Evolutionary conservation across 225 moss, liverwort and hornwort genomes (phyloP).

Genomic region (Polytrichum formosum): DNA sequence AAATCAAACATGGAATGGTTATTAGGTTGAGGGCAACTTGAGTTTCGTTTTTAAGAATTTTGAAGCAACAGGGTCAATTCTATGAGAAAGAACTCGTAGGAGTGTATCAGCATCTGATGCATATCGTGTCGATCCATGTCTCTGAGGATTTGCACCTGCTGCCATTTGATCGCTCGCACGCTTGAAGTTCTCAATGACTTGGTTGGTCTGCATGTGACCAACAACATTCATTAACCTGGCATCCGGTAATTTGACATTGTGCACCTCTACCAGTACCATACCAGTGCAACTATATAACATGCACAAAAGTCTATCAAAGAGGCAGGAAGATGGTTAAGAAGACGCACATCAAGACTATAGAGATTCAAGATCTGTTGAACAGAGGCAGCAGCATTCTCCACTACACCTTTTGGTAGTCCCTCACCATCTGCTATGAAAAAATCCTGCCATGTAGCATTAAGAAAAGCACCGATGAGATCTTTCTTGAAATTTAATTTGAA

Average conservation of each 20-base stretch:
- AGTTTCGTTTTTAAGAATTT: slow-evolving; percentile 95
- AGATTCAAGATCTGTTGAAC: slow-evolving; percentile 87
- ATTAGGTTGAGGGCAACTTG: slow-evolving; percentile 84
- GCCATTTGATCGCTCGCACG: slow-evolving; percentile 92
- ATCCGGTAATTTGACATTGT: not conserved
- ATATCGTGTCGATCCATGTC: slow-evolving; percentile 63
- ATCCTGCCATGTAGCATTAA: slow-evolving; percentile 42
- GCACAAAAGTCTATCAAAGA: too few species aligned
- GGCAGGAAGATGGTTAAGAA: not conserved
- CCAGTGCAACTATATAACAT: too few species aligned
- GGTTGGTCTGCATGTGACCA: slow-evolving; percentile 50
- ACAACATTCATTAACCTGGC: not conserved
- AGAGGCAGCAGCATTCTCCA: slow-evolving; percentile 72
- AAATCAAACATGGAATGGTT: slow-evolving; percentile 9
- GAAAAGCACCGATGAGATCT: slow-evolving; percentile 1
- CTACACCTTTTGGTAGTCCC: slow-evolving; percentile 84
- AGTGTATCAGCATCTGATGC: slow-evolving; percentile 85
- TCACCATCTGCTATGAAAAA: slow-evolving; percentile 98
- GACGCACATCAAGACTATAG: slow-evolving; percentile 79
- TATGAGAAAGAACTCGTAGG: slow-evolving; percentile 89
- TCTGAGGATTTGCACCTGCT: slow-evolving; percentile 60
- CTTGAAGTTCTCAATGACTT: slow-evolving; percentile 84
- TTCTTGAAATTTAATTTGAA: not conserved
- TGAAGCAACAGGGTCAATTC: slow-evolving; percentile 80
- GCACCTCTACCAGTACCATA: not conserved